Evolutionary conservation across 1,284 basidiomycete species (phyloP).

Genomic region (Trichosporon asahii): DNA sequence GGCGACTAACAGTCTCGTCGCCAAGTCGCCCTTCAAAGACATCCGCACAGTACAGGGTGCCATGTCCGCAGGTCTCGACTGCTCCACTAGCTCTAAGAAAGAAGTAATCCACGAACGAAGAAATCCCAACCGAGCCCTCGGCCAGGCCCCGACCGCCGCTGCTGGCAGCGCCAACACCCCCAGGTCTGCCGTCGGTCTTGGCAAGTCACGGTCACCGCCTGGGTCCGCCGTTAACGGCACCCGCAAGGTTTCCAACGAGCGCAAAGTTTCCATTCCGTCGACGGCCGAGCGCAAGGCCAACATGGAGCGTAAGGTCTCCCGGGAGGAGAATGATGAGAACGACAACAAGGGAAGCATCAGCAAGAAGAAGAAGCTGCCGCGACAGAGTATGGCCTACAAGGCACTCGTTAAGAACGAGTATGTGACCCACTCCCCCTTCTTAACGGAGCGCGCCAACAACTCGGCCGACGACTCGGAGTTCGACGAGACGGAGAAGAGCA

Average conservation of each 20-base stretch:
- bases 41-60: slow-evolving; percentile 31
- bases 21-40: slow-evolving; percentile 80
- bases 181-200: slow-evolving; percentile 44
- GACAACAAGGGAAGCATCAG: not conserved
- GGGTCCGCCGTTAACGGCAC: slow-evolving; percentile 36
- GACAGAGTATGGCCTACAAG: slow-evolving; percentile 70
- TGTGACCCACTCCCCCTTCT: slow-evolving; percentile 83
- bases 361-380: slow-evolving; percentile 53
- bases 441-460: slow-evolving; percentile 31
- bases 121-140: slow-evolving; percentile 29
- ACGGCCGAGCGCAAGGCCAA: slow-evolving; percentile 25
- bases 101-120: slow-evolving; percentile 43
- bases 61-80: slow-evolving; percentile 32
- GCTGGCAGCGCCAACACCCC: slow-evolving; percentile 38
- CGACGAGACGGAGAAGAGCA: slow-evolving; percentile 4
- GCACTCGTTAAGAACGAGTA: slow-evolving; percentile 69
- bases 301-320: slow-evolving; percentile 22
- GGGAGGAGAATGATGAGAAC: slow-evolving; percentile 58
- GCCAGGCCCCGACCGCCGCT: slow-evolving; percentile 35
- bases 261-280: slow-evolving; percentile 32
- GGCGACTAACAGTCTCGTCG: slow-evolving; percentile 74
- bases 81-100: slow-evolving; percentile 22
- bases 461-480: slow-evolving; percentile 7
- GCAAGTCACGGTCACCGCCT: slow-evolving; percentile 20
- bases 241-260: slow-evolving; percentile 37